Evolutionary conservation across 345 rosid genomes (phyloP).

Genomic region (Camelina sativa): DNA sequence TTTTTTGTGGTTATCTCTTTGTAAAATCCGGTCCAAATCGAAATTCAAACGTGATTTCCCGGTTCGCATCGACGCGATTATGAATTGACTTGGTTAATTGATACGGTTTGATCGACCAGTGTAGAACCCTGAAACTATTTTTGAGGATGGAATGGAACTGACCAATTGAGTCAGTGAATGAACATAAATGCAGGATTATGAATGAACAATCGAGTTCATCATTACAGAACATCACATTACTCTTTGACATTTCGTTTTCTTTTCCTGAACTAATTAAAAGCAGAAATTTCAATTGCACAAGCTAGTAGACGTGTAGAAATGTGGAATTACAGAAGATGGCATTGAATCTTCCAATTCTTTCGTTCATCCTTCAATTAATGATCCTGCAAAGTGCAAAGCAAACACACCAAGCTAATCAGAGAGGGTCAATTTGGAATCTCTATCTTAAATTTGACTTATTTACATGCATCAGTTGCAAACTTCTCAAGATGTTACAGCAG

Average conservation of each 20-base stretch:
- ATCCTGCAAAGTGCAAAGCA: conserved; percentile 25
- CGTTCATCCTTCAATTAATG: not conserved
- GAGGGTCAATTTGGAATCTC: not conserved
- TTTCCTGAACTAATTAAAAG: not conserved
- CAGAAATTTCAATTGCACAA: not conserved
- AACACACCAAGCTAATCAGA: not conserved
- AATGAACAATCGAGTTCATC: too few relatives aligned
- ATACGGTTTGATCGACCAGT: not conserved
- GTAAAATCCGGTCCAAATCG: not conserved
- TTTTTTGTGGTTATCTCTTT: conserved; percentile 5
- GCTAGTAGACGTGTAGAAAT: not conserved
- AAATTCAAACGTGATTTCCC: not conserved
- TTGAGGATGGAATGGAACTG: too few relatives aligned
- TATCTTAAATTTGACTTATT: not conserved
- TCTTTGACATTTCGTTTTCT: too few relatives aligned
- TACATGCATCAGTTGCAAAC: conserved; percentile 1
- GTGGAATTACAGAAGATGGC: not conserved
- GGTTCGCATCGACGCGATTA: not conserved
- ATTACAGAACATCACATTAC: too few relatives aligned
- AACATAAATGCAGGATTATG: too few relatives aligned
- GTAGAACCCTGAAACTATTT: too few relatives aligned
- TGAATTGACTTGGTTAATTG: not conserved
- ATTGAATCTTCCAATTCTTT: not conserved
- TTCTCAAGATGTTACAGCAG: not conserved
- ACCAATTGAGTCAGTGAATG: too few relatives aligned